A percentile compares a stretch with the other conserved stretches of the same genome.
Conservation (phyloP, 768 basidiomycete species). For the Pisolithus tinctorius region DNA sequence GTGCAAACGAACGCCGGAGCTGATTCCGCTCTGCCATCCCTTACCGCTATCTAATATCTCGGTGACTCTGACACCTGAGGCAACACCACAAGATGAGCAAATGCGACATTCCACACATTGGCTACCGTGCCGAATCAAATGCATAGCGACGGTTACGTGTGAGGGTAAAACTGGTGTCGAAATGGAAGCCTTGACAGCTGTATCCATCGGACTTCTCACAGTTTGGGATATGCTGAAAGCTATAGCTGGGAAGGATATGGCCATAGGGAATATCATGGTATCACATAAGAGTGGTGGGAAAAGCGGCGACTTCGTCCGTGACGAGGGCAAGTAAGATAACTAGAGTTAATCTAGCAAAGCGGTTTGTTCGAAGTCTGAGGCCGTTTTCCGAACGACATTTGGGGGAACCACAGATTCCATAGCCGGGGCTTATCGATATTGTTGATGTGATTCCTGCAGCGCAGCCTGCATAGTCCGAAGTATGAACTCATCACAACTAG, state of each 20-base stretch:
- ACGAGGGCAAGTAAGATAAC: background rate
- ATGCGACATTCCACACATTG: background rate
- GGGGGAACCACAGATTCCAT: too few species aligned
- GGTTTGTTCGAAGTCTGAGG: too few species aligned
- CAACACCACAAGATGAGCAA: slow-evolving; percentile 5
- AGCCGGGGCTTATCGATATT: too few species aligned
- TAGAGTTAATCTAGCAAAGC: too few species aligned
- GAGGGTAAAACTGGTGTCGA: slow-evolving; percentile 83
- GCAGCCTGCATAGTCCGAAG: too few species aligned
- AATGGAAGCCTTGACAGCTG: slow-evolving; percentile 91
- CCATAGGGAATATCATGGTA: slow-evolving; percentile 63
- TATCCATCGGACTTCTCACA: slow-evolving; percentile 68
- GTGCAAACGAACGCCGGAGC: slow-evolving; percentile 72
- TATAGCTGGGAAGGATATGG: slow-evolving; percentile 83
- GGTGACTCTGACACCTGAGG: slow-evolving; percentile 52
- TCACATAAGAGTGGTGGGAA: slow-evolving; percentile 65
- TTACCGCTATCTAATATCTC: slow-evolving; percentile 64
- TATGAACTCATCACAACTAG: too few species aligned
- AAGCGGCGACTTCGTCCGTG: slow-evolving; percentile 58
- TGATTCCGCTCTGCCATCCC: slow-evolving; percentile 88
- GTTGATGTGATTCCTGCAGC: too few species aligned
- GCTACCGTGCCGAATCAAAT: slow-evolving; percentile 46
- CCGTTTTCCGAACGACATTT: too few species aligned
- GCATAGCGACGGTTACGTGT: slow-evolving; percentile 63
- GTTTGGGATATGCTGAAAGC: slow-evolving; percentile 95